phyloP scores from a whole-genome alignment of 2,329 filamentous ascomycete genomes.

The Scopulariopsis brevicaulis region DNA sequence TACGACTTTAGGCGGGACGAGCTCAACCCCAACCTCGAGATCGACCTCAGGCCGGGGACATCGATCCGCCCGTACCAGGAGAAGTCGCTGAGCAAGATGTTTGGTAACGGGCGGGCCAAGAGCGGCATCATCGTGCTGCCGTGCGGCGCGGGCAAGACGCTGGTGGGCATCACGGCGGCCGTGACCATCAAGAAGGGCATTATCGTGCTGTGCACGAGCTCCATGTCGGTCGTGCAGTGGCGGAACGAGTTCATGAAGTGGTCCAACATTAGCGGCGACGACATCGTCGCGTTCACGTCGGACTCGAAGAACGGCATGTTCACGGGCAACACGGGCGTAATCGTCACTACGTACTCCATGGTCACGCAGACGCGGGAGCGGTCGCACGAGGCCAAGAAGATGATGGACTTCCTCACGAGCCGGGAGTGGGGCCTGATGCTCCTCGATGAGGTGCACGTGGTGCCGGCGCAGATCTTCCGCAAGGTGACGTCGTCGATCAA shows the following conservation, averaged over 20 bases:
- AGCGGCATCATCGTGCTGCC: slow-evolving; percentile 96
- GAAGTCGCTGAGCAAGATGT: slow-evolving; percentile 98
- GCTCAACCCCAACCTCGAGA: slow-evolving; percentile 81
- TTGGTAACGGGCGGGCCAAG: slow-evolving; percentile 93
- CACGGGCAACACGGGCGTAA: slow-evolving; percentile 82
- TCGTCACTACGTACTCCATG: slow-evolving; percentile 98
- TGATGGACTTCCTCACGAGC: slow-evolving; percentile 86
- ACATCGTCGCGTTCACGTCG: slow-evolving; percentile 90
- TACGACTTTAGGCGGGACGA: slow-evolving; percentile 94
- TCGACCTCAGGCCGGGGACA: slow-evolving; percentile 80
- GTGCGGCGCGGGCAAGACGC: slow-evolving; percentile 91
- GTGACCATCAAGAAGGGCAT: slow-evolving; percentile 97
- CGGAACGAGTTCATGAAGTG: slow-evolving; percentile 93
- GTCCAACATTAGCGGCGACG: slow-evolving; percentile 88
- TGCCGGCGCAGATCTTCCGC: slow-evolving; percentile 91
- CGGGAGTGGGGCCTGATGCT: slow-evolving; percentile 98
- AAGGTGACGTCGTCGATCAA: slow-evolving; percentile 90
- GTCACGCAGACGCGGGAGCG: slow-evolving; percentile 83
- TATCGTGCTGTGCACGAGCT: slow-evolving; percentile 90
- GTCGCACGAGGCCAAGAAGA: slow-evolving; percentile 88
- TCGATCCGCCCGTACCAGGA: slow-evolving; percentile 94
- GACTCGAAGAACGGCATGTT: slow-evolving; percentile 79
- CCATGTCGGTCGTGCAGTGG: slow-evolving; percentile 98
- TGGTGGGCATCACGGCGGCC: slow-evolving; percentile 95
- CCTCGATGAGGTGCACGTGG: slow-evolving; percentile 94